A percentile compares a stretch with the other conserved stretches of the same genome.
Conservation (phyloP, 1,284 basidiomycete species). For the Cerioporus squamosus region DNA sequence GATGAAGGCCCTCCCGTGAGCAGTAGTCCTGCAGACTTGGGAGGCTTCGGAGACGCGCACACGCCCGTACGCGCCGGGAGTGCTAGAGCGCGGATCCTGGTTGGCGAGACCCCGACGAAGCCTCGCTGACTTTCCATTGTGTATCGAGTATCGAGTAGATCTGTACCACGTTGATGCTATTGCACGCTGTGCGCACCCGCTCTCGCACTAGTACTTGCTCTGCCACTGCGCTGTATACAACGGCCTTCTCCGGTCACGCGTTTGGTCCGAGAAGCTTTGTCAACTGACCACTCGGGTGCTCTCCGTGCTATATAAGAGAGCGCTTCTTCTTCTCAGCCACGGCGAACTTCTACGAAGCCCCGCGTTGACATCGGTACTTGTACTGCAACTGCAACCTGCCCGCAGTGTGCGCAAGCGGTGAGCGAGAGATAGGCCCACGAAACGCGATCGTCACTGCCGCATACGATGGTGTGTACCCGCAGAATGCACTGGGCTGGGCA, state of each 20-base stretch:
- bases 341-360: not conserved
- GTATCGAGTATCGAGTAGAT: not conserved
- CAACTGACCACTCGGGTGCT: constrained; percentile 1
- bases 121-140: constrained; percentile 3
- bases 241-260: not conserved
- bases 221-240: too few species aligned
- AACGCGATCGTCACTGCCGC: not conserved
- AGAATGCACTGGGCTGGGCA: not conserved
- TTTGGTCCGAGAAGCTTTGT: not conserved
- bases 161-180: not conserved
- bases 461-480: constrained; percentile 3
- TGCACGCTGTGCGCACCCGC: not conserved
- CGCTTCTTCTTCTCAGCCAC: not conserved
- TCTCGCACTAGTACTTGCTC: too few species aligned
- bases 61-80: constrained; percentile 1
- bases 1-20: constrained; percentile 14
- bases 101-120: constrained; percentile 33
- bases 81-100: constrained; percentile 16
- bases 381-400: not conserved
- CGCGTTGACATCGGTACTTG: too few species aligned
- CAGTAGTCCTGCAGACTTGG: constrained; percentile 17
- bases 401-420: not conserved
- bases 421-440: not conserved
- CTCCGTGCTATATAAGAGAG: not conserved
- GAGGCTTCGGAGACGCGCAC: constrained; percentile 11